These are phyloP conservation scores for Lactarius akahatsu DNA, from an alignment of 768 basidiomycete genomes.

Conservation along the genomic window DNA sequence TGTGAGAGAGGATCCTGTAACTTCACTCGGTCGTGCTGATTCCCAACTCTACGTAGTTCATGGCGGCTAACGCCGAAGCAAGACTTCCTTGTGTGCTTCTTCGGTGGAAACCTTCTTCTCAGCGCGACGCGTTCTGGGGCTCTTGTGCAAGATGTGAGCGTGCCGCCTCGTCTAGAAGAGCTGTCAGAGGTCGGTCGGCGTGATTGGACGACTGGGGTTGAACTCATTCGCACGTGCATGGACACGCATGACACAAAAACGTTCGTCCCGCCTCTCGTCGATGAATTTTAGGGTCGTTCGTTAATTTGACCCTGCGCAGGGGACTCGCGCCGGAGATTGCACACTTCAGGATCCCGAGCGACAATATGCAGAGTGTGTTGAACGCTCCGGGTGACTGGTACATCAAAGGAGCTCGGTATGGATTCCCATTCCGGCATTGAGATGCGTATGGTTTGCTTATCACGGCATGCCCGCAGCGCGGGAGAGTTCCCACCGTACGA, in stretches of 20 bases:
- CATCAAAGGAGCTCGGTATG: slow-evolving; percentile 77
- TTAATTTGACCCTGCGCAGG: slow-evolving; percentile 40
- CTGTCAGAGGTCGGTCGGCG: slow-evolving; percentile 61
- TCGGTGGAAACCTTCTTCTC: slow-evolving; percentile 88
- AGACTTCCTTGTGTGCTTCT: slow-evolving; percentile 95
- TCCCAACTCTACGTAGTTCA: slow-evolving; percentile 40
- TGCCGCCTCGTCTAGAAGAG: slow-evolving; percentile 65
- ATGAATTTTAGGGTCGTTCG: neutral
- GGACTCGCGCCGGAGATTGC: slow-evolving; percentile 89
- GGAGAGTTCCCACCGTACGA: slow-evolving; percentile 54
- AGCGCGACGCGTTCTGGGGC: slow-evolving; percentile 75
- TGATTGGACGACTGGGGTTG: slow-evolving; percentile 81
- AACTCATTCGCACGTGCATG: slow-evolving; percentile 86
- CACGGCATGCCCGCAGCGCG: slow-evolving; percentile 24
- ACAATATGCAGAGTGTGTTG: slow-evolving; percentile 47
- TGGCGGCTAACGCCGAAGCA: slow-evolving; percentile 86
- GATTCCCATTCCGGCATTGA: neutral
- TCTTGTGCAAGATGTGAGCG: slow-evolving; percentile 49
- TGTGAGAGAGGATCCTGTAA: slow-evolving; percentile 38
- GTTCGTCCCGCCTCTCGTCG: slow-evolving; percentile 43
- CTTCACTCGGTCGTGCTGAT: neutral
- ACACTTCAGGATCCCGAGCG: slow-evolving; percentile 70
- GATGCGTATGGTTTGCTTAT: neutral
- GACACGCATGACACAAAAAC: slow-evolving; percentile 80
- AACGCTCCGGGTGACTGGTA: slow-evolving; percentile 76